Conservation (phyloP, 129 eudicot genomes). For the Gnaphalium uliginosum region DNA sequence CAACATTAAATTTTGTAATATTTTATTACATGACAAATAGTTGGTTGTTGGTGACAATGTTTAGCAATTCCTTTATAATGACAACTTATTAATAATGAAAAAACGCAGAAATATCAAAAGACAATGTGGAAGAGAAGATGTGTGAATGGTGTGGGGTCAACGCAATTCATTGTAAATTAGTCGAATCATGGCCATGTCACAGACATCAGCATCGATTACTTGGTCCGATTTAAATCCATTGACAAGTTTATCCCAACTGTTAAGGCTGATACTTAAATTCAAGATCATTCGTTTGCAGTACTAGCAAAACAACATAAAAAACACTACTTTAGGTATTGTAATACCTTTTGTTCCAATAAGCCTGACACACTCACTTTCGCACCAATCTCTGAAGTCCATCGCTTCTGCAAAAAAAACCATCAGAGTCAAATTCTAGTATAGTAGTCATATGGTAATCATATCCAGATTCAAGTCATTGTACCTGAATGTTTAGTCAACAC, state of each 20-base stretch:
- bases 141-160: neutral
- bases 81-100: too few species aligned
- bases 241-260: neutral
- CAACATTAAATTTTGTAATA: too few species aligned
- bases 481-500: slow-evolving; percentile 66
- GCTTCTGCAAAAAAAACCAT: slow-evolving; percentile 59
- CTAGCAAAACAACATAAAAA: neutral
- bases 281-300: neutral
- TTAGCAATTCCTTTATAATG: too few species aligned
- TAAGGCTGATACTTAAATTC: neutral
- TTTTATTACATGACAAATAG: neutral
- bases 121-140: neutral
- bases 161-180: too few species aligned
- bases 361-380: slow-evolving; percentile 79
- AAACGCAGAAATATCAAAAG: neutral
- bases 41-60: too few species aligned
- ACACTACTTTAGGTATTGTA: neutral
- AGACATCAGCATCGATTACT: neutral
- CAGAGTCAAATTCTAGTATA: neutral
- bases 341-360: slow-evolving; percentile 86
- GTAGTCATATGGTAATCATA: neutral
- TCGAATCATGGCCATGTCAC: neutral
- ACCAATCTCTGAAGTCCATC: slow-evolving; percentile 88
- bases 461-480: slow-evolving; percentile 19
- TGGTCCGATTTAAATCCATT: neutral